phyloP scores from a whole-genome alignment of 2,329 filamentous ascomycete species.

The Fusarium paranaense region DNA sequence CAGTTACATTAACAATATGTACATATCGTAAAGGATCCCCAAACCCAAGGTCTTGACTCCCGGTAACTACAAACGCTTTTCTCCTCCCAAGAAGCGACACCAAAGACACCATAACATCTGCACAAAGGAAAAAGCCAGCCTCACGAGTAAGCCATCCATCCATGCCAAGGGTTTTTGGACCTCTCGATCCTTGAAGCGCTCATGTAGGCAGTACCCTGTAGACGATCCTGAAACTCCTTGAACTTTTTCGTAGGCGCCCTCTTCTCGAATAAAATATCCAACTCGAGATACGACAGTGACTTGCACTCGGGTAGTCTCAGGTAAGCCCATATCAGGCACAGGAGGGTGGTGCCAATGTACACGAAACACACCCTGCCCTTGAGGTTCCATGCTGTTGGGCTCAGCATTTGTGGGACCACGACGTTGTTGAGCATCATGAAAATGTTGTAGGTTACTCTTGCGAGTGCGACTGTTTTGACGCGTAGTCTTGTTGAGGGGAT shows the following conservation, averaged over 20 bases:
- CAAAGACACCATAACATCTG: not conserved
- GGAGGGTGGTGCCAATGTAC: conserved; percentile 32
- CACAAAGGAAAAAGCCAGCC: not conserved
- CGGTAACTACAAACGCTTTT: not conserved
- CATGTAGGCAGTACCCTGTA: conserved; percentile 35
- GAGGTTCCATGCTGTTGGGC: conserved; percentile 43
- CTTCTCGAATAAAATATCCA: conserved; percentile 46
- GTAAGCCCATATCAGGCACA: conserved; percentile 44
- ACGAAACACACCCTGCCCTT: conserved; percentile 44
- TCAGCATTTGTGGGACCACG: conserved; percentile 45
- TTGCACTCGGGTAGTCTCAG: conserved; percentile 45
- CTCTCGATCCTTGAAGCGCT: conserved; percentile 32
- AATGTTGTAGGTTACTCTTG: conserved; percentile 44
- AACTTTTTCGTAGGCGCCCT: conserved; percentile 49
- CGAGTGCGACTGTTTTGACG: conserved; percentile 55
- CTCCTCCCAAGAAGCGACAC: not conserved
- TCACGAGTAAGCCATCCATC: conserved; percentile 41
- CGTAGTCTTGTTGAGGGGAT: conserved; percentile 53
- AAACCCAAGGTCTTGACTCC: not conserved
- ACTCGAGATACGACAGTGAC: conserved; percentile 41
- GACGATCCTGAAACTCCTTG: conserved; percentile 37
- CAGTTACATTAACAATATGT: not conserved
- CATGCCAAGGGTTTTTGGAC: conserved; percentile 39
- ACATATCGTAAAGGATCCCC: not conserved
- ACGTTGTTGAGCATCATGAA: conserved; percentile 43